Evolutionary conservation across 2,329 filamentous ascomycete species (phyloP).

Genomic region (Peltaster fructicola): DNA sequence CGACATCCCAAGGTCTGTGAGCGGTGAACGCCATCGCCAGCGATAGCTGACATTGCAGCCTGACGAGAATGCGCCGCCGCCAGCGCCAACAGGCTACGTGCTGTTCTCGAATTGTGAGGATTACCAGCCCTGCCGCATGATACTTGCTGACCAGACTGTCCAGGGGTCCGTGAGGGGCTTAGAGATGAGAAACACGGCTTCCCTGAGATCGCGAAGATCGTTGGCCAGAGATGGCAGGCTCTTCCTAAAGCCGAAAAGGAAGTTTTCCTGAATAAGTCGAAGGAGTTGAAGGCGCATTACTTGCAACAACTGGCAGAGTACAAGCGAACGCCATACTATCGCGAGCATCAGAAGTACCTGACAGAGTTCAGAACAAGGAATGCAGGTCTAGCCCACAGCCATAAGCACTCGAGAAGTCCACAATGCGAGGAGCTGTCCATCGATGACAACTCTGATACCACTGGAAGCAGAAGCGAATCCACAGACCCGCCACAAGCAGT

Average conservation of each 20-base stretch:
- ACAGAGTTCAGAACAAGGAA: too few relatives aligned
- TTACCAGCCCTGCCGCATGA: too few relatives aligned
- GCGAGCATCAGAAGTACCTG: conserved; percentile 53
- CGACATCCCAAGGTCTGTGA: conserved; percentile 57
- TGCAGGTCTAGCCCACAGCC: too few relatives aligned
- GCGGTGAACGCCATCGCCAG: too few relatives aligned
- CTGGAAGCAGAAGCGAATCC: too few relatives aligned
- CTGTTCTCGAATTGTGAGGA: conserved; percentile 72
- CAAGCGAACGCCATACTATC: conserved; percentile 56
- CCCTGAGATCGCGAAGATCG: conserved; percentile 92
- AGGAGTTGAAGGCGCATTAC: conserved; percentile 58
- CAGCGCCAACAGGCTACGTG: conserved; percentile 68
- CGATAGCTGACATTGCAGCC: conserved; percentile 35
- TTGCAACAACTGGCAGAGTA: conserved; percentile 55
- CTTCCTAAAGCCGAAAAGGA: conserved; percentile 50
- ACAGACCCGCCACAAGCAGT: too few relatives aligned
- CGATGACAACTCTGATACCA: too few relatives aligned
- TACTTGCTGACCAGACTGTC: too few relatives aligned
- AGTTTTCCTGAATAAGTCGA: conserved; percentile 53
- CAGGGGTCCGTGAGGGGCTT: conserved; percentile 60
- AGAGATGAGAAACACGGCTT: conserved; percentile 63
- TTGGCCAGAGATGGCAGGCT: conserved; percentile 78
- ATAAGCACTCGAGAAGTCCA: too few relatives aligned
- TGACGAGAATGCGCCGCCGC: conserved; percentile 63
- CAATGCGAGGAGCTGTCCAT: too few relatives aligned